These are phyloP conservation scores for Aureobasidium musti DNA, from an alignment of 2,329 filamentous ascomycete species.

Conservation along the genomic window DNA sequence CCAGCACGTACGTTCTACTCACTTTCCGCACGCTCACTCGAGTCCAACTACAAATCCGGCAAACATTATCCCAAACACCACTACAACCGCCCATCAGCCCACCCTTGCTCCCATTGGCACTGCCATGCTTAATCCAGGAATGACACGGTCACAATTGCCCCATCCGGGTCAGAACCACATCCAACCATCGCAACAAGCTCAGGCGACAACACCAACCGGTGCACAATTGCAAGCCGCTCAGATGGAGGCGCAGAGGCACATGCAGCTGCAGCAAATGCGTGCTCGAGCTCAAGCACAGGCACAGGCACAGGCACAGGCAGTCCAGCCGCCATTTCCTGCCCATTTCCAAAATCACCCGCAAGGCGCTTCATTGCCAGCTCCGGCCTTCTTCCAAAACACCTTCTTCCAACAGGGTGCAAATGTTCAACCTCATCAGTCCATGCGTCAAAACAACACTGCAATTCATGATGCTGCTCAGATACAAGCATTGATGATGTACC, in stretches of 20 bases:
- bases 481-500: constrained; percentile 3
- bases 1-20: constrained; percentile 4
- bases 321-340: background rate
- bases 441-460: background rate
- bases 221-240: background rate
- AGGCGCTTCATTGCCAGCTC: background rate
- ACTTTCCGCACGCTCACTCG: background rate
- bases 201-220: background rate
- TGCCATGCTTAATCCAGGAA: background rate
- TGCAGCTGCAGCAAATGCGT: constrained; percentile 8
- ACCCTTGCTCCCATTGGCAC: background rate
- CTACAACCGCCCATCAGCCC: background rate
- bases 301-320: background rate
- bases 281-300: constrained; percentile 18
- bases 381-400: constrained; percentile 3
- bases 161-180: background rate
- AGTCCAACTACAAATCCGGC: background rate
- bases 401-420: background rate
- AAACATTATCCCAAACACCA: background rate
- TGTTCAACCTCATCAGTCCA: background rate
- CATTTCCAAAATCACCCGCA: background rate
- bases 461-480: background rate
- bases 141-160: background rate
- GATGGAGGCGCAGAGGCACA: background rate
- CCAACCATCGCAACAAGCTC: background rate